Percentiles rank a stretch among this genome's conserved stretches.
Conservation (phyloP, 305 asterid species). For the Rubia peregrina region DNA sequence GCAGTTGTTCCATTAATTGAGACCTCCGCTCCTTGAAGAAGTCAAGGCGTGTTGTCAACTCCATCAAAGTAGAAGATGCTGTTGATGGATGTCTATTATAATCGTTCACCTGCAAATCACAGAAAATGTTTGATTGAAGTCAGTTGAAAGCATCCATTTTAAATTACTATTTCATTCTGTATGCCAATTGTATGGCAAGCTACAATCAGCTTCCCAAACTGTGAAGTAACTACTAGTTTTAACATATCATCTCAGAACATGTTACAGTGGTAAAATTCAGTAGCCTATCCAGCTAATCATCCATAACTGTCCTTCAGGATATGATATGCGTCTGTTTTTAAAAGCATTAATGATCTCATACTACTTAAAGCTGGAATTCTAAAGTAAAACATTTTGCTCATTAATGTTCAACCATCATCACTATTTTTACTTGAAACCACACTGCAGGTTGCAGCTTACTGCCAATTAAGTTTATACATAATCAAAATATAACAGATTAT, state of each 20-base stretch:
- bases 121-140: neutral
- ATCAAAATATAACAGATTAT: neutral
- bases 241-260: neutral
- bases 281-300: neutral
- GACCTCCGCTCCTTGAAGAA: slow-evolving; percentile 96
- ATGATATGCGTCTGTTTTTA: neutral
- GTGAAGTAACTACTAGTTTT: neutral
- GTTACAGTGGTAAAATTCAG: neutral
- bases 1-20: slow-evolving; percentile 96
- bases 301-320: neutral
- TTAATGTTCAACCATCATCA: neutral
- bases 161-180: neutral
- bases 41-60: slow-evolving; percentile 82
- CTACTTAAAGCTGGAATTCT: neutral
- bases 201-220: neutral
- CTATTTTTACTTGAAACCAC: neutral
- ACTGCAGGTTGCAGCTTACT: neutral
- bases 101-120: slow-evolving; percentile 43
- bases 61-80: slow-evolving; percentile 78
- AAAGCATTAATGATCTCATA: too few relatives aligned
- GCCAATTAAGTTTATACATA: neutral
- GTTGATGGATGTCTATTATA: slow-evolving; percentile 50
- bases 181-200: neutral
- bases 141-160: neutral
- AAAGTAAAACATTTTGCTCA: neutral